Percentiles rank a stretch among this genome's conserved stretches.
These are phyloP conservation scores for Sugiyamaella floridensis DNA, from an alignment of 805 yeast species.

Conservation along the genomic window DNA sequence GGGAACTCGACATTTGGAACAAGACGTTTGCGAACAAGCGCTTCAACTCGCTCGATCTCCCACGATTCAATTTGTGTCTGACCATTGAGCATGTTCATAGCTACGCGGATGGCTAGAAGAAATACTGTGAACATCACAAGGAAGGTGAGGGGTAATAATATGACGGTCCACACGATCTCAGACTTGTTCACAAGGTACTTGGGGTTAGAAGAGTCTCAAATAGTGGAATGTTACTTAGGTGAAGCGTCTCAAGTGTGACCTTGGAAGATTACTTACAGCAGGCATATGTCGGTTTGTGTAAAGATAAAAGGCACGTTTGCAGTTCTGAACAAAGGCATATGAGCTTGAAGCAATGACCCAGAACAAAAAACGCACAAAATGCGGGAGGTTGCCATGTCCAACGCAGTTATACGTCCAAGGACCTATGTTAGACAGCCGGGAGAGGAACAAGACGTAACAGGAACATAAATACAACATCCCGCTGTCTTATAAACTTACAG, in stretches of 20 bases:
- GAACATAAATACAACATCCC: background rate
- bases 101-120: constrained; percentile 54
- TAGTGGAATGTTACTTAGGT: background rate
- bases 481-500: constrained; percentile 30
- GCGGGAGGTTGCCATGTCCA: constrained; percentile 70
- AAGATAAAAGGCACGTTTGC: constrained; percentile 35
- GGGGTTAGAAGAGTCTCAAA: constrained; percentile 33
- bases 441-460: too few relatives aligned
- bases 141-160: constrained; percentile 47
- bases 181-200: constrained; percentile 45
- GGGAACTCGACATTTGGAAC: constrained; percentile 52
- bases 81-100: constrained; percentile 51
- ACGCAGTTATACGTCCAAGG: constrained; percentile 94
- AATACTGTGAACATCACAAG: constrained; percentile 58
- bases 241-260: background rate
- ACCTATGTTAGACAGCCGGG: constrained; percentile 1
- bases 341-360: constrained; percentile 43
- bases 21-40: constrained; percentile 43
- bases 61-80: constrained; percentile 87
- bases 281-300: constrained; percentile 27
- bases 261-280: constrained; percentile 1
- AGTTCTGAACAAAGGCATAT: constrained; percentile 39
- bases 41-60: constrained; percentile 79
- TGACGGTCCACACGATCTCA: constrained; percentile 49
- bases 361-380: constrained; percentile 65